A percentile compares a stretch with the other conserved stretches of the same genome.
Conservation (phyloP, 2,329 filamentous ascomycete genomes). For the Penicillium sp. region DNA sequence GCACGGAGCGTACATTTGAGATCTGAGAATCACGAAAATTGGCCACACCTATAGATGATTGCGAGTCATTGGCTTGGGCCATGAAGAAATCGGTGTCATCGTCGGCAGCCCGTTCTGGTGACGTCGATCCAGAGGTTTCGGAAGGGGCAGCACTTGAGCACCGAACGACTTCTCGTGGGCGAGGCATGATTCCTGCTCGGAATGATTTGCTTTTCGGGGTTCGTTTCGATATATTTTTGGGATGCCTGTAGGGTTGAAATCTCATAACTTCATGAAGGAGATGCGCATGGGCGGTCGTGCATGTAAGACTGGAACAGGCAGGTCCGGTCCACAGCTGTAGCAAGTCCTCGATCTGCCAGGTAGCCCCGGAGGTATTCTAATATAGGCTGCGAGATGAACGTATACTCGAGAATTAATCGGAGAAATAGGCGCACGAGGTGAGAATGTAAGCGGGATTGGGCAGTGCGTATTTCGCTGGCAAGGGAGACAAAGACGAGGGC, state of each 20-base stretch:
- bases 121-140: conserved; percentile 47
- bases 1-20: conserved; percentile 47
- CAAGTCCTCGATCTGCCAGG: not conserved
- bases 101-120: conserved; percentile 61
- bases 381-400: not conserved
- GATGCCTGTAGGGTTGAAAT: conserved; percentile 17
- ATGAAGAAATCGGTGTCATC: conserved; percentile 95
- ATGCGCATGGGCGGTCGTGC: conserved; percentile 17
- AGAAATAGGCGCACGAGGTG: conserved; percentile 3
- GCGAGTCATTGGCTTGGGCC: conserved; percentile 78
- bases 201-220: conserved; percentile 6
- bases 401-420: not conserved
- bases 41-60: conserved; percentile 83
- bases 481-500: conserved; percentile 3
- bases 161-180: conserved; percentile 38
- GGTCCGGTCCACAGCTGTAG: conserved; percentile 8
- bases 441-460: conserved; percentile 1
- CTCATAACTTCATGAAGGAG: conserved; percentile 20
- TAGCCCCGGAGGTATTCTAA: not conserved
- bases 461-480: not conserved
- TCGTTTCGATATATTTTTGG: conserved; percentile 12
- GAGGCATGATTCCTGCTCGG: conserved; percentile 33
- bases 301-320: conserved; percentile 11
- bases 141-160: conserved; percentile 42
- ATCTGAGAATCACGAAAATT: conserved; percentile 73